Evolutionary conservation across 148 eudicot species (phyloP).

Genomic region (Arbutus unedo): DNA sequence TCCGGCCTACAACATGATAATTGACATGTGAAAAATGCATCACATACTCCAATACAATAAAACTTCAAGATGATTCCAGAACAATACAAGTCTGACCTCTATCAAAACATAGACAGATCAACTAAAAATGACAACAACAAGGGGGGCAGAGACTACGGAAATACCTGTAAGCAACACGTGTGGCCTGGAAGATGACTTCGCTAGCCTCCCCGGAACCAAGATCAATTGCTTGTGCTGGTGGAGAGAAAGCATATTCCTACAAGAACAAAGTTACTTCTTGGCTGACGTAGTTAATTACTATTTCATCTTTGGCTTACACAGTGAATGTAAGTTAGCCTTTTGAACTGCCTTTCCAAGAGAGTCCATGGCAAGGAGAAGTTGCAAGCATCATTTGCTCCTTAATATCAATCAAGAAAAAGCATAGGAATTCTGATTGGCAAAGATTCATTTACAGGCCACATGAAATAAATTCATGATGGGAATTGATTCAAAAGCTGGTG

Average conservation of each 20-base stretch:
- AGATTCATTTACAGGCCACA: neutral
- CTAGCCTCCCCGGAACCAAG: constrained; percentile 84
- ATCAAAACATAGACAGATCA: constrained; percentile 5
- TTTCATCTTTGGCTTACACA: neutral
- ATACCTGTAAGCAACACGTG: constrained; percentile 99
- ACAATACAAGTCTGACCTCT: neutral
- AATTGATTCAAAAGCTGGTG: neutral
- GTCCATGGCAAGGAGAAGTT: neutral
- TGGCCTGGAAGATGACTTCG: constrained; percentile 85
- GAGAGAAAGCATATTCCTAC: constrained; percentile 95
- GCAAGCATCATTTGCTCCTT: constrained; percentile 2
- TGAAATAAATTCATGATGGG: neutral
- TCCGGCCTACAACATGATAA: neutral
- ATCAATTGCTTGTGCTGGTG: constrained; percentile 92
- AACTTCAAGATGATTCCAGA: neutral
- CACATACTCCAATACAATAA: neutral
- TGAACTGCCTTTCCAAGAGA: neutral
- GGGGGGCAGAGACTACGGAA: constrained; percentile 1
- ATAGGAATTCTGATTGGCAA: constrained; percentile 2
- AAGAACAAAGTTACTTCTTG: constrained; percentile 11
- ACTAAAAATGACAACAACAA: constrained; percentile 1
- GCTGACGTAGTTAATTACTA: neutral
- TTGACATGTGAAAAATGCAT: neutral
- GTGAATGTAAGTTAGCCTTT: neutral
- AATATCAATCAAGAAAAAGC: neutral